Percentiles rank a stretch among this genome's conserved stretches.
phyloP scores from a whole-genome alignment of 495 filamentous ascomycete genomes.

The Penicillium subrubescens region DNA sequence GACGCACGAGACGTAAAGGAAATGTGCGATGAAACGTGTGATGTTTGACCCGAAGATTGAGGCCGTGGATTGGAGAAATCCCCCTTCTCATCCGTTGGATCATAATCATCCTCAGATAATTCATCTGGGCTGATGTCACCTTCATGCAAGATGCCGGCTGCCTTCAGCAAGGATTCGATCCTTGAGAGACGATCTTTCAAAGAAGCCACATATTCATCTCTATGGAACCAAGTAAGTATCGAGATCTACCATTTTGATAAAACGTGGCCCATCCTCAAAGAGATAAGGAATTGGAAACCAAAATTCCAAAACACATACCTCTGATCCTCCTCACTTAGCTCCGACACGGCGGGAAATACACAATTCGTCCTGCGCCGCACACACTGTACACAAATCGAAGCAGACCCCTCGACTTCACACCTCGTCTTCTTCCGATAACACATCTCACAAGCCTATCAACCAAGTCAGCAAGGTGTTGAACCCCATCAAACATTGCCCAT shows the following conservation, averaged over 20 bases:
- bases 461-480: constrained; percentile 9
- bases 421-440: constrained; percentile 98
- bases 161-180: constrained; percentile 82
- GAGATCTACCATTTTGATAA: background rate
- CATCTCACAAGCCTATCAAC: constrained; percentile 83
- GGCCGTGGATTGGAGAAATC: constrained; percentile 48
- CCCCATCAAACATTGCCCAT: background rate
- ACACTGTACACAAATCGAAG: constrained; percentile 76
- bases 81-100: constrained; percentile 61
- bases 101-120: constrained; percentile 41
- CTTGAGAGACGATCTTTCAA: constrained; percentile 85
- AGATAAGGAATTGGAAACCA: background rate
- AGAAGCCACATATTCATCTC: constrained; percentile 89
- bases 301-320: background rate
- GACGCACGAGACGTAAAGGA: constrained; percentile 18
- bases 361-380: constrained; percentile 91
- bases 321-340: background rate
- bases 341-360: constrained; percentile 69
- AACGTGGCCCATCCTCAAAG: background rate
- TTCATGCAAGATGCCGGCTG: constrained; percentile 80
- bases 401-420: constrained; percentile 85
- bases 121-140: constrained; percentile 74
- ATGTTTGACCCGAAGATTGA: constrained; percentile 6
- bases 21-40: constrained; percentile 15
- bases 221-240: constrained; percentile 25